Conservation (phyloP, 1,284 basidiomycete genomes). For the Veloporphyrellus conicus region DNA sequence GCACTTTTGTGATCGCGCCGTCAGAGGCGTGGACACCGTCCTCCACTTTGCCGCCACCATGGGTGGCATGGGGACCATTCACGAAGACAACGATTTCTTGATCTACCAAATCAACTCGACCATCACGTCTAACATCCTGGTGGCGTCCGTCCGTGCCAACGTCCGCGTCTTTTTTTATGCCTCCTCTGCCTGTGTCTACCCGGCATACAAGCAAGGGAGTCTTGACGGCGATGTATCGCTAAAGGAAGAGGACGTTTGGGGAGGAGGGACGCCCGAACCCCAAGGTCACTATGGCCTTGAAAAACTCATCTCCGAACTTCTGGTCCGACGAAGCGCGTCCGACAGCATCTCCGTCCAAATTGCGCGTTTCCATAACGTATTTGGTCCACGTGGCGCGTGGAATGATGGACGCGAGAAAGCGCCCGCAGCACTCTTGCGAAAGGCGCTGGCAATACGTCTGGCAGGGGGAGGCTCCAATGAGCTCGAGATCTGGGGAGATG, state of each 20-base stretch:
- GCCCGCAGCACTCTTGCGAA: conserved; percentile 55
- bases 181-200: conserved; percentile 59
- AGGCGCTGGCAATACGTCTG: conserved; percentile 39
- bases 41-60: conserved; percentile 58
- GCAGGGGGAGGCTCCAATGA: conserved; percentile 5
- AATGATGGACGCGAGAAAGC: conserved; percentile 53
- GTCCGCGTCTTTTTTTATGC: conserved; percentile 50
- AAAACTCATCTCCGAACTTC: conserved; percentile 50
- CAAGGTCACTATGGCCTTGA: conserved; percentile 60
- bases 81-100: conserved; percentile 44
- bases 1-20: conserved; percentile 36
- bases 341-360: conserved; percentile 42
- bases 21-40: conserved; percentile 41
- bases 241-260: conserved; percentile 44
- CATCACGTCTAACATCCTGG: conserved; percentile 48
- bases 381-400: conserved; percentile 53
- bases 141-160: conserved; percentile 36
- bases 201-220: conserved; percentile 39
- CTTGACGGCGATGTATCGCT: conserved; percentile 40
- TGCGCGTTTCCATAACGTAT: conserved; percentile 59
- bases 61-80: conserved; percentile 62
- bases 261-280: conserved; percentile 36
- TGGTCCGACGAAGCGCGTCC: conserved; percentile 35
- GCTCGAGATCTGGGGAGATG: conserved; percentile 58
- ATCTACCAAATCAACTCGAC: conserved; percentile 49